Base-by-base conservation (phyloP, 192 early-diverging fungal species). In the Jimgerdemannia flammicorona region DNA sequence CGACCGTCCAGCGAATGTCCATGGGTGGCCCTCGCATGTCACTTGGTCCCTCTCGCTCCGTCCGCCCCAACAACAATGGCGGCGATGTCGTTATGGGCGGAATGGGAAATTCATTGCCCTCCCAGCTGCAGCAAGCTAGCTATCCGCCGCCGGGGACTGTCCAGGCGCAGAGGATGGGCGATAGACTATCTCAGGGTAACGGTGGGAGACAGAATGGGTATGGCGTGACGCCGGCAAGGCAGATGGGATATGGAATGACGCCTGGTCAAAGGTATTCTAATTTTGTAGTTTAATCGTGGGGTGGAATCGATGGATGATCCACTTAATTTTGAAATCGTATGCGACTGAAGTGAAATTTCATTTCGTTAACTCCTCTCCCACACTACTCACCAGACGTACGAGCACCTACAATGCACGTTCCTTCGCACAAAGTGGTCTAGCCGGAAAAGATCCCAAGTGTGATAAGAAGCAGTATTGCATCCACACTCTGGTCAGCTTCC, bases 401-500 rank as follows among this genome's bases (percentile, higher is more conserved):
- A 59, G 49, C 2, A 59, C 49, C 49, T 59, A 59, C 49, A 59
- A 59, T 59, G 14, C 49, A 2, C 49, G 49, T 59, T 2, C 49
- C 49, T 59, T 14, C 49, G 14, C 49, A 59, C 49, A 59, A 14
- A 14, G 49, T 2, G 49, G 49, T 59, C 14, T 59, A 59, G 49
- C 49, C 49, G 29, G 29, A 0, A 67, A 20, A 40, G 81, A 84
- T 73, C 78, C 83, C 17, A 72, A 81, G 40, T 82, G 82, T 69
- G 77, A 81, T 54, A 77, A 74, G 39, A 88, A 90, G 66, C 73
- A 81, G 44, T 76, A 78, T 19, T 83, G 86, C 67, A 85, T 91
- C 68, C 66, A 80, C 3, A 70, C 64, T 39, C 80, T 94, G 18
- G 83, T 91, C 72, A 73, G 72, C 7, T 94, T 87, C 76, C 84